Percentiles rank a stretch among this genome's conserved stretches.
These are phyloP conservation scores for Lasiodiplodia hormozganensis DNA, from an alignment of 2,329 filamentous ascomycete species.

Conservation along the genomic window DNA sequence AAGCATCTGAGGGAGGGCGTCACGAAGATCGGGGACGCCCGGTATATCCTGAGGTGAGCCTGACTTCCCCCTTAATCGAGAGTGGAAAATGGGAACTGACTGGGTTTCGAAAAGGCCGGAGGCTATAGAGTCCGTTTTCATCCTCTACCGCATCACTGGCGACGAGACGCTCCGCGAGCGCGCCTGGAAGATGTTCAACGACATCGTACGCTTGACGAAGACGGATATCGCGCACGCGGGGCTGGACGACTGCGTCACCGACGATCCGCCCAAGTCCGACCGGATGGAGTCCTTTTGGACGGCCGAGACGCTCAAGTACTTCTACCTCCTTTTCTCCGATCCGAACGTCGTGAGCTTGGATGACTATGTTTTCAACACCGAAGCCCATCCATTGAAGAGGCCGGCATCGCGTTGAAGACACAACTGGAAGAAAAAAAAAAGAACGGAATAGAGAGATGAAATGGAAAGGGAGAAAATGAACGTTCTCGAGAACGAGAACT, in stretches of 20 bases:
- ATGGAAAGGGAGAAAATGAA: neutral
- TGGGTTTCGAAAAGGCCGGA: constrained; percentile 50
- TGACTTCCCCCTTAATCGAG: neutral
- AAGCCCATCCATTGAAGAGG: constrained; percentile 22
- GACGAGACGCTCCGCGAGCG: constrained; percentile 54
- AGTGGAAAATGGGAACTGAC: neutral
- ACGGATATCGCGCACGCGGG: constrained; percentile 56
- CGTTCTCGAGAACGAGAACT: no score
- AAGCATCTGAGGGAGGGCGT: constrained; percentile 3
- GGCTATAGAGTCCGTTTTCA: constrained; percentile 66
- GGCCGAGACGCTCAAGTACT: constrained; percentile 59
- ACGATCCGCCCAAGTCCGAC: constrained; percentile 48
- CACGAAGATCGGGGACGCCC: neutral
- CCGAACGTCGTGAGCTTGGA: constrained; percentile 52
- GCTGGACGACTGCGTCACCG: constrained; percentile 48
- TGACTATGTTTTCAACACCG: constrained; percentile 53
- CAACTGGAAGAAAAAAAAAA: neutral
- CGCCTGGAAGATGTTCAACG: constrained; percentile 58
- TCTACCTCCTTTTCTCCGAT: constrained; percentile 55
- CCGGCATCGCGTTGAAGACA: neutral
- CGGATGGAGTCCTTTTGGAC: constrained; percentile 59
- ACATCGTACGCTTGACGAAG: constrained; percentile 51
- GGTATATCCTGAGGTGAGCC: constrained; percentile 6
- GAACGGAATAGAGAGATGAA: neutral
- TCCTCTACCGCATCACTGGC: constrained; percentile 66